Conservation (phyloP, 306 rosid genomes). For the Lagenaria siceraria region DNA sequence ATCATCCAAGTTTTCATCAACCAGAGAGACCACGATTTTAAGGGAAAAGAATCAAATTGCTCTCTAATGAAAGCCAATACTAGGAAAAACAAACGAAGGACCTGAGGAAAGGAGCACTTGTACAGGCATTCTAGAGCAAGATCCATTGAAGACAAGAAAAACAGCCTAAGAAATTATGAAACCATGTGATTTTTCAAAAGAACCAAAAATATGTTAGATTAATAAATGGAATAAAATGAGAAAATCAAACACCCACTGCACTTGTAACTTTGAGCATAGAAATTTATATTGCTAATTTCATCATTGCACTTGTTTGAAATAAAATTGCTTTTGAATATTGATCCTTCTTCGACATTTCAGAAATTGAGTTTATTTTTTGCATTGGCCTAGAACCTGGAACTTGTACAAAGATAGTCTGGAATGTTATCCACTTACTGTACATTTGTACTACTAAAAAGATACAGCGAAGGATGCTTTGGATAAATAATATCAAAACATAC, state of each 20-base stretch:
- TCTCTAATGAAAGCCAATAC: background rate
- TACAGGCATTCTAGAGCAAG: background rate
- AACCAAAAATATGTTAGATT: background rate
- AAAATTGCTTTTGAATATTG: background rate
- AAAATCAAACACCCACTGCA: background rate
- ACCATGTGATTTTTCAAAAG: background rate
- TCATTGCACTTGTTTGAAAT: background rate
- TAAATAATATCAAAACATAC: slow-evolving; percentile 15
- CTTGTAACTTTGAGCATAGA: background rate
- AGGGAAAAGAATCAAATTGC: background rate
- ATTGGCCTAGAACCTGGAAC: background rate
- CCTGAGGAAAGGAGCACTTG: background rate
- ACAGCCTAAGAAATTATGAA: background rate
- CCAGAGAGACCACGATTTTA: background rate
- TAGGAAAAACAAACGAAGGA: background rate
- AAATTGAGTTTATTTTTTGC: background rate
- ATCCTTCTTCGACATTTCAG: background rate
- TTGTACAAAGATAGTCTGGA: background rate
- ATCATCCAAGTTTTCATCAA: background rate
- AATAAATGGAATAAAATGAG: background rate
- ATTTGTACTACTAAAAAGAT: background rate
- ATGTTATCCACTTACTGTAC: background rate
- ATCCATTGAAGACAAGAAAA: background rate
- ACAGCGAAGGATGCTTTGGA: background rate
- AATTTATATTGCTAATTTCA: background rate